A percentile compares a stretch with the other conserved stretches of the same genome.
phyloP scores from a whole-genome alignment of 371 early-diverging fungal species.

The Syncephalis fuscata region DNA sequence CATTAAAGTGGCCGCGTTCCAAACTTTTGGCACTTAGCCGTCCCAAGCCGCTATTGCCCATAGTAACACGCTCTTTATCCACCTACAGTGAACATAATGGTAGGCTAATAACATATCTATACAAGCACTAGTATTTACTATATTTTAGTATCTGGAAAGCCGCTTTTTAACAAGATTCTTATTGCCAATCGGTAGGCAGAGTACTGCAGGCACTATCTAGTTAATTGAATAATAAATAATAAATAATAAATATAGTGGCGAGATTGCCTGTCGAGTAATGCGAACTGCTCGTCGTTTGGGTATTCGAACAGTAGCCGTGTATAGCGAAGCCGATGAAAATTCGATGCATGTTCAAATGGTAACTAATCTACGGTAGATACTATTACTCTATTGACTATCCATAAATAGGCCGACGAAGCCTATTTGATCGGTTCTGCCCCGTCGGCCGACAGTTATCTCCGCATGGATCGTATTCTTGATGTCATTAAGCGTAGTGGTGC shows the following conservation, averaged over 20 bases:
- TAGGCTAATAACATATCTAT: too few species aligned
- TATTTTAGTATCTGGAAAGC: constrained; percentile 21
- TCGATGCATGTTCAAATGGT: constrained; percentile 67
- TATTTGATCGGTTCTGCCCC: constrained; percentile 80
- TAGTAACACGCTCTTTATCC: too few species aligned
- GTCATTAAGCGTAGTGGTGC: constrained; percentile 69
- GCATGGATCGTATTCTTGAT: constrained; percentile 67
- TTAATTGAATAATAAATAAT: neutral
- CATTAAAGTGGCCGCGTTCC: too few species aligned
- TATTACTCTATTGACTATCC: neutral
- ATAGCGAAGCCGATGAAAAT: constrained; percentile 81
- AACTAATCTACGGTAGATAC: constrained; percentile 2
- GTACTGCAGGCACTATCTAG: neutral
- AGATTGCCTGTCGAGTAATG: constrained; percentile 82
- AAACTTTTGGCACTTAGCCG: too few species aligned
- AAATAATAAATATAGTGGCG: constrained; percentile 29
- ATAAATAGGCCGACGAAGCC: constrained; percentile 75
- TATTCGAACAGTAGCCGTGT: constrained; percentile 90
- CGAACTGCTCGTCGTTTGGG: constrained; percentile 76
- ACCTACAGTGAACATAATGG: too few species aligned
- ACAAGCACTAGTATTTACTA: too few species aligned
- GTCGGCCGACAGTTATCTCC: constrained; percentile 71
- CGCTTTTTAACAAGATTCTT: constrained; percentile 70
- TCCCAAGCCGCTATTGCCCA: too few species aligned
- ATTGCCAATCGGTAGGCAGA: constrained; percentile 59